Evolutionary conservation across 164 flowering plant genomes (phyloP), one percentile per base, ranked within the genome.

Genomic region (Dillenia suffruticosa): DNA sequence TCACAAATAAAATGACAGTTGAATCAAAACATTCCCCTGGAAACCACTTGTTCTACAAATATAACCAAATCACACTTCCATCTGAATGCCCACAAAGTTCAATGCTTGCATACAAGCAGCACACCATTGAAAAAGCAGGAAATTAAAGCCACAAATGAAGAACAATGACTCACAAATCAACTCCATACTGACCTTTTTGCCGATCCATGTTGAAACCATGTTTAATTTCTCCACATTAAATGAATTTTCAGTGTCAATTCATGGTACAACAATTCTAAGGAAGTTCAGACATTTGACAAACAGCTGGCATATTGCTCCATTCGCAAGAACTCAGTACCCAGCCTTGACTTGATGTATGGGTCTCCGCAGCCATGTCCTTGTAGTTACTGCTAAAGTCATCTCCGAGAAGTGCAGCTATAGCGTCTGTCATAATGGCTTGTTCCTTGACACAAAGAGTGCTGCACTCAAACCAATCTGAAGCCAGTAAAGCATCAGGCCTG

Each of bases 251-350:
- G 49, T 32, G 17, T 43, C n/a, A 63, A 55, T 44, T n/a, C 46
- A 46, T 14, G 61, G 51, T n/a, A 48, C 53, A 45, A 56, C 46
- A 59, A 49, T 61, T 58, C 71, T 68, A 63, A 52, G 75, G 89
- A 59, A 64, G 68, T 54, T 79, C 77, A 46, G 80, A 76, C 77
- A 76, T 75, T 55, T 78, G 84, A 65, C 79, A 76, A 32, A 73
- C 84, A 47, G 82, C 70, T 56, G 89, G 85, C 84, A 86, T 78
- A 74, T 71, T 82, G 53, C 77, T 80, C 92, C 88, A 83, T 8
- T 72, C 51, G 57, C 61, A 70, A 52, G 70, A 67, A 50, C 67
- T 69, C 17, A 72, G 57, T 0, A 73, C 80, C 76, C 78, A 75
- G 43, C 73, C 83, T 65, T 76, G 78, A 68, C 54, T 69, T 32